These are phyloP conservation scores for Penicillium verrucosum DNA, from an alignment of 2,329 filamentous ascomycete species.

Conservation along the genomic window DNA sequence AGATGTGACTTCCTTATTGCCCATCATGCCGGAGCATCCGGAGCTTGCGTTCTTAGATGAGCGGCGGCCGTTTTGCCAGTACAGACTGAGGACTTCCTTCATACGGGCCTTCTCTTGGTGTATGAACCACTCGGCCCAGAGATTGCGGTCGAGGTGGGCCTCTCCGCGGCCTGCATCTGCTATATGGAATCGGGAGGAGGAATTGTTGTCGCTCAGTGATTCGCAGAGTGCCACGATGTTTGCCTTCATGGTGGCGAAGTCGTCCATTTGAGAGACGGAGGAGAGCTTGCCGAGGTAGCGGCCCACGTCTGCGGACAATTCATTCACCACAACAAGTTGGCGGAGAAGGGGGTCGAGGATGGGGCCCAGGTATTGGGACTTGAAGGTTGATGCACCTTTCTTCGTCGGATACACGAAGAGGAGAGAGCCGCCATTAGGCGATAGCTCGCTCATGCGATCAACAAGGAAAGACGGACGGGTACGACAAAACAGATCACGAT, in stretches of 20 bases:
- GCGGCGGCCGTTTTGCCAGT: slow-evolving; percentile 42
- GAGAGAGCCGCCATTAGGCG: slow-evolving; percentile 54
- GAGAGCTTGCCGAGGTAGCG: slow-evolving; percentile 53
- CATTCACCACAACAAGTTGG: slow-evolving; percentile 57
- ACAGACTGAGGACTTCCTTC: slow-evolving; percentile 47
- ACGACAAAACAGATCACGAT: slow-evolving; percentile 55
- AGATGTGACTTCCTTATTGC: slow-evolving; percentile 49
- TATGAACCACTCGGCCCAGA: slow-evolving; percentile 64
- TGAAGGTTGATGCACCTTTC: slow-evolving; percentile 57
- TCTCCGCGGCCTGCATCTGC: slow-evolving; percentile 52
- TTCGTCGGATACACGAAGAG: slow-evolving; percentile 62
- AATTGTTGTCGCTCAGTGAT: slow-evolving; percentile 38
- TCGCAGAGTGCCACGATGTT: slow-evolving; percentile 42
- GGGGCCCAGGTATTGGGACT: slow-evolving; percentile 57
- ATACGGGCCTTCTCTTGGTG: slow-evolving; percentile 62
- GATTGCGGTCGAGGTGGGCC: slow-evolving; percentile 50
- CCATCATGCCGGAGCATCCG: slow-evolving; percentile 26
- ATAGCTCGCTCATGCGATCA: slow-evolving; percentile 60
- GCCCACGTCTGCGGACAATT: slow-evolving; percentile 56
- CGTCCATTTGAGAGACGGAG: slow-evolving; percentile 53
- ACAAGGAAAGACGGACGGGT: slow-evolving; percentile 57
- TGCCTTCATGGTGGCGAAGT: slow-evolving; percentile 51
- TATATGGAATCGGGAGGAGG: slow-evolving; percentile 42
- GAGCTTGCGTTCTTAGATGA: slow-evolving; percentile 28
- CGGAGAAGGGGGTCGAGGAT: slow-evolving; percentile 61